phyloP scores from a whole-genome alignment of 805 yeast genomes.

The Clavispora asparagi region DNA sequence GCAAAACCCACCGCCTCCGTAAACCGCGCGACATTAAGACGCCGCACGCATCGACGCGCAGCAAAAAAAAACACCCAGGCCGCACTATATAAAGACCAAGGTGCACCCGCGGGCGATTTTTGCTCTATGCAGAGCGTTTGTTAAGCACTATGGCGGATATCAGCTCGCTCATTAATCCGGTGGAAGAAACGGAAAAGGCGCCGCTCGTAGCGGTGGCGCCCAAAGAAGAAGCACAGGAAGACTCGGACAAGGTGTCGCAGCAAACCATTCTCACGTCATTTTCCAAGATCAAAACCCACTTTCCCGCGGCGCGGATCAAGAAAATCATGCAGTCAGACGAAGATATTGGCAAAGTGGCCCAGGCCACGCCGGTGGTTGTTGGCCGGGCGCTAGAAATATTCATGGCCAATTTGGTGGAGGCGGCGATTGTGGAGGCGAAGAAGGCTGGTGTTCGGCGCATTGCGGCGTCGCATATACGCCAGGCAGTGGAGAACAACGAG shows the following conservation, averaged over 20 bases:
- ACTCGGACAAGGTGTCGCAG: constrained; percentile 20
- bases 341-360: constrained; percentile 97
- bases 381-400: constrained; percentile 93
- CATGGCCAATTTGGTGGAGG: constrained; percentile 83
- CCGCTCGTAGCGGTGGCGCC: constrained; percentile 3
- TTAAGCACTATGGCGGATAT: constrained; percentile 21
- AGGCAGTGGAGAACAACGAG: constrained; percentile 80
- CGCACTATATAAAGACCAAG: constrained; percentile 13
- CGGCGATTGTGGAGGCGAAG: constrained; percentile 73
- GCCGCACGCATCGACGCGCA: not conserved
- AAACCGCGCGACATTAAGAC: not conserved
- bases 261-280: constrained; percentile 31
- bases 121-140: constrained; percentile 11
- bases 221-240: not conserved
- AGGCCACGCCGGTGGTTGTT: constrained; percentile 97
- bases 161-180: constrained; percentile 22
- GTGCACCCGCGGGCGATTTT: not conserved
- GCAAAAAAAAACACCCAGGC: not conserved
- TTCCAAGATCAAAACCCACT: constrained; percentile 67
- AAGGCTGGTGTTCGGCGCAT: constrained; percentile 73
- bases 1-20: too few species aligned
- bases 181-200: constrained; percentile 17
- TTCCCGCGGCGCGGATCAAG: constrained; percentile 91
- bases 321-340: constrained; percentile 97
- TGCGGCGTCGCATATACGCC: constrained; percentile 73